These are phyloP conservation scores for Laguncularia racemosa DNA, from an alignment of 345 rosid genomes.

Conservation along the genomic window DNA sequence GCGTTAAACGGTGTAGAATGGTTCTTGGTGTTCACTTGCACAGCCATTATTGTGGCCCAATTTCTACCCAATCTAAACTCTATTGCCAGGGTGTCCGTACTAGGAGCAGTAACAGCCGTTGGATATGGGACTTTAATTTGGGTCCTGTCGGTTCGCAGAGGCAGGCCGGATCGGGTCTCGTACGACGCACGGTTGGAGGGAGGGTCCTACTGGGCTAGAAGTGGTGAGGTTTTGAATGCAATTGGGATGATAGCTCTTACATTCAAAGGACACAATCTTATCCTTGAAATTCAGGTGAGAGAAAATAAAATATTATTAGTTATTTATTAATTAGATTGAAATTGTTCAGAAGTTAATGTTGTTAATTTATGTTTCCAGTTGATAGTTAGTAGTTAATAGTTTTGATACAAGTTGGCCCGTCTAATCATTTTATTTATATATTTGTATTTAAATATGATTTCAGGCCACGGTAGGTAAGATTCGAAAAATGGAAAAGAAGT, in stretches of 20 bases:
- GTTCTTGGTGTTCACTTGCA: conserved; percentile 37
- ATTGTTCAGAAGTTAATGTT: too few species aligned
- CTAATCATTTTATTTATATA: too few species aligned
- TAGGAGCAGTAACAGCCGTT: conserved; percentile 30
- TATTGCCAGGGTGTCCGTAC: conserved; percentile 25
- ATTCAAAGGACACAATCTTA: conserved; percentile 52
- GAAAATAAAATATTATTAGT: too few species aligned
- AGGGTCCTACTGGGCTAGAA: conserved; percentile 14
- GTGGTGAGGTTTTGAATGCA: conserved; percentile 24
- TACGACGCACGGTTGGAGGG: conserved; percentile 3
- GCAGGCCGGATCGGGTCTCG: conserved; percentile 13
- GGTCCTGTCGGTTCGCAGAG: conserved; percentile 24
- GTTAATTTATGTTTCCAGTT: too few species aligned
- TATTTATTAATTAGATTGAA: too few species aligned
- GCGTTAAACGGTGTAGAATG: conserved; percentile 27
- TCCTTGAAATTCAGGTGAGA: conserved; percentile 57
- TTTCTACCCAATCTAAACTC: conserved; percentile 38
- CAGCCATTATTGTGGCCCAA: conserved; percentile 32
- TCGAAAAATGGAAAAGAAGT: too few species aligned
- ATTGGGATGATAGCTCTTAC: conserved; percentile 35
- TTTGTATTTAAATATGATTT: too few species aligned
- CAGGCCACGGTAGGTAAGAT: too few species aligned
- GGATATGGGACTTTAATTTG: conserved; percentile 30
- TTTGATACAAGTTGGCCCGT: too few species aligned
- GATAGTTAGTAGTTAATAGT: too few species aligned